Conservation (phyloP, 2,329 filamentous ascomycete species). For the Aspergillus nomiae region DNA sequence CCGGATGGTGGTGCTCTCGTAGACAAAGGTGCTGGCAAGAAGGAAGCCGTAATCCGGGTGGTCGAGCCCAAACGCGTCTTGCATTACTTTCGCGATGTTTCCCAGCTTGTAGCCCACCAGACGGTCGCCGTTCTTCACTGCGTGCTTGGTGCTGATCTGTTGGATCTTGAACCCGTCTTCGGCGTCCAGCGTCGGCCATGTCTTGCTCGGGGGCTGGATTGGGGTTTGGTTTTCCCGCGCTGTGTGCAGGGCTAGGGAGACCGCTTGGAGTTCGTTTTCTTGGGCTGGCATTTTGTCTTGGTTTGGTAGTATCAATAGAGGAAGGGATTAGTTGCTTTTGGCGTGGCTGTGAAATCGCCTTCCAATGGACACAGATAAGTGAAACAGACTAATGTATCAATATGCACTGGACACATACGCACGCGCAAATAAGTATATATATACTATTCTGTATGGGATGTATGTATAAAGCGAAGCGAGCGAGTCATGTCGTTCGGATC, state of each 20-base stretch:
- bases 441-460: neutral
- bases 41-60: constrained; percentile 9
- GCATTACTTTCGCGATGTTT: constrained; percentile 26
- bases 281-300: neutral
- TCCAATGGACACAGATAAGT: no score
- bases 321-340: no score
- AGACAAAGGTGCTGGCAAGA: neutral
- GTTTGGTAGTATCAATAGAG: no score
- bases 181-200: neutral
- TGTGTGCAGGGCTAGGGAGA: neutral
- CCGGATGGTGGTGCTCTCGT: neutral
- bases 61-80: constrained; percentile 22
- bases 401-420: no score
- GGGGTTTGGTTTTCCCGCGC: neutral
- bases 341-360: no score
- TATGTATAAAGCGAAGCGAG: neutral
- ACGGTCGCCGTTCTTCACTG: constrained; percentile 19
- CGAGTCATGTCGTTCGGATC: neutral
- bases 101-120: constrained; percentile 24
- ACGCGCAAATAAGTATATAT: neutral
- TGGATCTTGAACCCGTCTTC: neutral
- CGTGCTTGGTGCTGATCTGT: constrained; percentile 8
- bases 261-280: neutral
- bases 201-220: neutral
- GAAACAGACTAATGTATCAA: no score